Evolutionary conservation across 345 rosid genomes (phyloP), one percentile per base, ranked within the genome.

Genomic region (Linum lewisii): DNA sequence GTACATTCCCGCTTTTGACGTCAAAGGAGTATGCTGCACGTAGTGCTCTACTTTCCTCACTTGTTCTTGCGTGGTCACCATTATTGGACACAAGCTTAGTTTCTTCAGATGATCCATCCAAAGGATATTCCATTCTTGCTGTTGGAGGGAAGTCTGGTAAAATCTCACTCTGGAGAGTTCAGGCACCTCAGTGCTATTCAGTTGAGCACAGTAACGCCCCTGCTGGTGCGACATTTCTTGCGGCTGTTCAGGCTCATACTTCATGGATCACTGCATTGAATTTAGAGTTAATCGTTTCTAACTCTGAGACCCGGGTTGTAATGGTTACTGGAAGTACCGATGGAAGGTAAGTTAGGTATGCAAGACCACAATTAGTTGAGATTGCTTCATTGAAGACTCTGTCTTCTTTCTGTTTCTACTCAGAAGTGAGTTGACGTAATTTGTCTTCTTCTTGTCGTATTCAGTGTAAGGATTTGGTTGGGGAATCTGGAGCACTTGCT

Each of bases 261-360:
- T 82, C 95, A 16, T 87, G 99, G 97, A 70, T 87, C 64, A 81
- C 94, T 21, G 55, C 97, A 62, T 65, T 93, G 62, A 77, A 80
- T 71, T 83, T 86, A 79, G 78, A 77, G 36, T 55, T 75, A 58
- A 59, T 76, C 57, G 76, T 72, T 23, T 67, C 82, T 57, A 73
- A 78, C 58, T 82, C 84, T 62, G 64, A 71, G 71, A 73, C 85
- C 36, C 80, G 66, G 69, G 62, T 87, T 75, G 55, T 87, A 63
- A 70, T 93, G 74, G 84, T 76, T 66, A 82, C 85, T 72, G 97
- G 97, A 64, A 82, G 97, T 80, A 79, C 90, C 65, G 86, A 87
- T 71, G 97, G 99, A 78, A 89, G 99, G 99, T 93, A 77, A 81
- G 84, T 83, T 82, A 67, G 67, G 63, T 63, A 59, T 62, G 56